Evolutionary conservation across 1,139 yeast genomes (phyloP), one percentile per base, ranked within the genome.

Genomic region (Suhomyces wounanorum): DNA sequence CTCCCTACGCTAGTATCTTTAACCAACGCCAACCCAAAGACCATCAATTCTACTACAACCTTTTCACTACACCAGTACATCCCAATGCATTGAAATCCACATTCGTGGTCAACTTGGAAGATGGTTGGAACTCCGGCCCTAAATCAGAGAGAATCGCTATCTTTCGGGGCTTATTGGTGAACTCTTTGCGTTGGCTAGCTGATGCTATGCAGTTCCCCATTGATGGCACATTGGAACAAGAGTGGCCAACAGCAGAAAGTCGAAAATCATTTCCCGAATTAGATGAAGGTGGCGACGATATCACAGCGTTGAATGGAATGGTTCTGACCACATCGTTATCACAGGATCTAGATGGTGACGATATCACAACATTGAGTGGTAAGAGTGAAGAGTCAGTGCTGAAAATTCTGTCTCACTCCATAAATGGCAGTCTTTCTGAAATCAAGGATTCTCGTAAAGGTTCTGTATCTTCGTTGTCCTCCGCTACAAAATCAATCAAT

Each of bases 1-100:
- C 54, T 23, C 54, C 66, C 40, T 71, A 71, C 55, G 46, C 64
- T 13, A 62, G 64, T 35, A 55, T 72, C 43, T 72, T 72, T 54
- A 56, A 62, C 47, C 52, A 54, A 5, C 55, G 52, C 7, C 49
- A 50, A 13, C 45, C 52, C 17, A 66, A 66, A 39, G 68, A 65
- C 40, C 28, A 42, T 16, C 30, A 23, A 5, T 43, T 43, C 35
- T 43, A 43, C 25, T 21, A 16, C 44, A 30, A 23, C 30, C 10
- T 42, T 2, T 42, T 42, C 59, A 65, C 68, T 10, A 62, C 68
- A 0, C 67, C 70, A 1, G 61, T 69, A 13, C 66, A 66, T 47
- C 44, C 53, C n/a, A 60, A 59, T 23, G 68, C 70, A 1, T 57
- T 72, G 23, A 53, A 55, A 41, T 61, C 70, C 5, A 58, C 60